Evolutionary conservation across 2,329 filamentous ascomycete genomes (phyloP).

Genomic region (Endoconidiophora laricicola): DNA sequence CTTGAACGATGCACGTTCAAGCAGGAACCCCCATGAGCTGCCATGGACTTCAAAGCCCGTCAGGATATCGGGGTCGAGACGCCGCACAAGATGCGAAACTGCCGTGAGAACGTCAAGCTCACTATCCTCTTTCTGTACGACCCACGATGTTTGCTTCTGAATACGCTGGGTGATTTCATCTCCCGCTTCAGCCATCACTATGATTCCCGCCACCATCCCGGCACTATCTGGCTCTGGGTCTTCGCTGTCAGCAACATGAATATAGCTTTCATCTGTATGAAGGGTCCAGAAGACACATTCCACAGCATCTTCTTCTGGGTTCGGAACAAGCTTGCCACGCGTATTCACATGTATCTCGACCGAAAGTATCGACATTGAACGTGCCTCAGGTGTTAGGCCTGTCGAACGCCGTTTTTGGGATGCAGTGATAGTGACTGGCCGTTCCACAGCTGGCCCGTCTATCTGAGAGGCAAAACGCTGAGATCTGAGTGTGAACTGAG

Average conservation of each 20-base stretch:
- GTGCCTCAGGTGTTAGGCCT: conserved; percentile 64
- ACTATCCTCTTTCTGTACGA: conserved; percentile 52
- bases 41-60: conserved; percentile 93
- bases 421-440: conserved; percentile 57
- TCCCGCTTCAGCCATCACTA: conserved; percentile 44
- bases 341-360: conserved; percentile 86
- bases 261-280: conserved; percentile 45
- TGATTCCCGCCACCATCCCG: conserved; percentile 43
- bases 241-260: conserved; percentile 25
- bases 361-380: conserved; percentile 96
- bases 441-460: conserved; percentile 70
- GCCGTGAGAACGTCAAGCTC: conserved; percentile 74
- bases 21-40: conserved; percentile 86
- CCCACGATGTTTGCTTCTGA: conserved; percentile 32
- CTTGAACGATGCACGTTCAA: conserved; percentile 70
- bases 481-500: neutral
- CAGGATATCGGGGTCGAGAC: conserved; percentile 76
- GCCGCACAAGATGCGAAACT: conserved; percentile 74
- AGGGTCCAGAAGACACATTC: conserved; percentile 82
- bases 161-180: conserved; percentile 44
- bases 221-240: conserved; percentile 2
- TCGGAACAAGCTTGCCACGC: conserved; percentile 61
- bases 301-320: conserved; percentile 81
- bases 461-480: conserved; percentile 53
- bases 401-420: conserved; percentile 43